Evolutionary conservation across 179 eudicot species (phyloP), one percentile per base, ranked within the genome.

Genomic region (Silene coronaria): DNA sequence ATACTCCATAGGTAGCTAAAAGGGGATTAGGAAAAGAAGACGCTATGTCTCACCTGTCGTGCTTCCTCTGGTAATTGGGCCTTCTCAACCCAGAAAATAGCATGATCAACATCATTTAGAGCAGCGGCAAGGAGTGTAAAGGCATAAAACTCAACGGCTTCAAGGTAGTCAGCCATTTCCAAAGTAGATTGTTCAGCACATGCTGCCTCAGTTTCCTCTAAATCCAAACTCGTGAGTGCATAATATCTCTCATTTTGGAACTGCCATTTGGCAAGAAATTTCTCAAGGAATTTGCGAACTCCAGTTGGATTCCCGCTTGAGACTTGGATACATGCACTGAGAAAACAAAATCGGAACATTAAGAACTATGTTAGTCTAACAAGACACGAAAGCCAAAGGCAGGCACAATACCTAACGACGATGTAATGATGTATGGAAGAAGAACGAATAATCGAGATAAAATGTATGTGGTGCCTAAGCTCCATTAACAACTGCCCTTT

Each of bases 41-140:
- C 1, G 69, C 65, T 46, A 46, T 34, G 27, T 70, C 67, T 69
- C 78, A 94, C 98, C 97, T 95, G 97, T 3, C 87, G 86, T 75
- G 81, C 87, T 79, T 84, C 86, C 77, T 84, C 91, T 5, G 99
- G 96, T 75, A 95, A 74, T 46, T 85, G 75, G n/a, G 97, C 97
- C 78, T 89, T 88, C 78, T 95, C 96, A 73, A 92, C 87, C 99
- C 99, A 95, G 58, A 76, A 81, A 55, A 89, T 78, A 78, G 97
- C 96, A 80, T 38, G 76, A 73, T 84, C 88, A 51, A 75, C 69
- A 66, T 87, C 86, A 27, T 80, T 82, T 65, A 82, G 59, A 82
- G 76, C 77, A 66, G 8, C 74, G 32, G 84, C 90, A 62, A 89
- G 87, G 79, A 88, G 87, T 63, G 89, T 81, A 60, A 86, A 71